These are phyloP conservation scores for Oryza coarctata DNA, from an alignment of 176 grass and related monocot genomes.

Conservation along the genomic window DNA sequence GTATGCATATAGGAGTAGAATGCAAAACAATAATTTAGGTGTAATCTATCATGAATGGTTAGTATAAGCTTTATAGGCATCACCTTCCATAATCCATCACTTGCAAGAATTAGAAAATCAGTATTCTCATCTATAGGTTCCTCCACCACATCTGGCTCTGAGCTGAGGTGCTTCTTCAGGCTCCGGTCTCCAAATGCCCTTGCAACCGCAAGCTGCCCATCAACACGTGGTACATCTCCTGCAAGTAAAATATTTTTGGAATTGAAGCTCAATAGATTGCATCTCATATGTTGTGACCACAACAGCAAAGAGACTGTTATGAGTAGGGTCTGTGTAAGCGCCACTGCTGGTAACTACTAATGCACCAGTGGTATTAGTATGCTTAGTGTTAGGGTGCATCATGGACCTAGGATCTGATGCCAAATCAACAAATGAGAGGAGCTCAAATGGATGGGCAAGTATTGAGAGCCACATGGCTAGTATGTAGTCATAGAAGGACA, in stretches of 20 bases:
- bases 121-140: constrained; percentile 55
- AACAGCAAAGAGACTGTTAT: constrained; percentile 23
- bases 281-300: neutral
- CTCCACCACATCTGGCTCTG: constrained; percentile 63
- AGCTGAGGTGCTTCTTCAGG: constrained; percentile 92
- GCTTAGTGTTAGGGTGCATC: neutral
- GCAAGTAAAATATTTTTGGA: constrained; percentile 29
- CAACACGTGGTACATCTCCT: constrained; percentile 95
- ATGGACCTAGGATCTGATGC: neutral
- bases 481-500: neutral
- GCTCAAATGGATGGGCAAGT: neutral
- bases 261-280: constrained; percentile 2
- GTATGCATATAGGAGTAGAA: neutral
- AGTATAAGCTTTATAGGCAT: constrained; percentile 22
- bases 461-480: neutral
- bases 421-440: neutral
- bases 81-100: constrained; percentile 99
- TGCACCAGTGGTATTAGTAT: neutral
- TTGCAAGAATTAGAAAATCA: constrained; percentile 90
- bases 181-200: constrained; percentile 92
- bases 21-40: neutral
- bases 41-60: constrained; percentile 3
- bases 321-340: neutral
- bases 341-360: neutral
- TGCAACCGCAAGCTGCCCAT: constrained; percentile 94